Base-by-base conservation (phyloP, 139 green algal species). In the Desmodesmus armatus region DNA sequence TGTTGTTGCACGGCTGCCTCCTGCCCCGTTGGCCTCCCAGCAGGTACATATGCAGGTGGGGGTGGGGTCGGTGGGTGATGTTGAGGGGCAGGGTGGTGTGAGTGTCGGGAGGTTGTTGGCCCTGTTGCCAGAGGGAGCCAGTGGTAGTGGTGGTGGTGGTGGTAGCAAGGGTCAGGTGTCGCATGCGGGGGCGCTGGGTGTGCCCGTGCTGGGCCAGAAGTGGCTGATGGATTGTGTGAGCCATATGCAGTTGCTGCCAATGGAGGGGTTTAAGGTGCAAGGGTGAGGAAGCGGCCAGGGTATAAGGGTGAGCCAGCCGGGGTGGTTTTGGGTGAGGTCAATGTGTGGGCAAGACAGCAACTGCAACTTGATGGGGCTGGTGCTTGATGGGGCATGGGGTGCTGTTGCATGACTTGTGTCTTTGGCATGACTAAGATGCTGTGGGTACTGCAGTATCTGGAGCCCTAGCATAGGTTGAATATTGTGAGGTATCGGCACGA, bases 201-300 rank as follows among this genome's bases (percentile, higher is more conserved):
- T 83, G 58, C 3, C 33, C 2, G 58, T 83, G 33, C 3, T 83
- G 55, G 29, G 9, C 74, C 58, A 73, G 39, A 39, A 41, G 0
- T 83, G 77, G 77, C n/a, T 83, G 19, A 31, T 40, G 19, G 77
- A 83, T 25, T 75, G 77, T 21, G 29, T 83, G 5, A 80, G 73
- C 41, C 47, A 19, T 41, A 80, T 80, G 73, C 6, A 51, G 23
- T 19, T 75, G 67, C 33, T 75, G 67, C 35, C 33, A n/a, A 5
- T 75, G n/a, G 37, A 47, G 11, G 67, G 67, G 27, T 75, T 33
- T 37, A 17, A 49, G 67, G n/a, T n/a, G n/a, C n/a, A n/a, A n/a
- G n/a, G n/a, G n/a, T n/a, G n/a, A n/a, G n/a, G n/a, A n/a, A n/a
- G n/a, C n/a, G n/a, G n/a, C n/a, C n/a, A n/a, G n/a, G n/a, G n/a